Base-by-base conservation (phyloP, 2,329 filamentous ascomycete genomes). In the Ascochyta lentis region DNA sequence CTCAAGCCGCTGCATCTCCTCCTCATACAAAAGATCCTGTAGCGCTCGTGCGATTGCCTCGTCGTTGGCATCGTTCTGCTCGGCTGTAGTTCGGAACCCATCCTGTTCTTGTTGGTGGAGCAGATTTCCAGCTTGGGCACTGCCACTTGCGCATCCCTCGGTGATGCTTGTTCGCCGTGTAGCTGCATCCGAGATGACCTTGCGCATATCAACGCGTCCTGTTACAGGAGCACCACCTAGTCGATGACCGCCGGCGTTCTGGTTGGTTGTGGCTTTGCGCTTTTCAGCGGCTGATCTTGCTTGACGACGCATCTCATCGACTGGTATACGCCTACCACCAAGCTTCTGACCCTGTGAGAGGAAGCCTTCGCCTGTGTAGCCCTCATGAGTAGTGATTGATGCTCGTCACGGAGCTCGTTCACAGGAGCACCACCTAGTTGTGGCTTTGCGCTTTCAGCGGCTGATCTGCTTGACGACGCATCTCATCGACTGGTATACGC, bases 311-410 rank as follows among this genome's bases (percentile, higher is more conserved):
- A 89, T 88, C 76, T 96, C 93, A 19, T 89, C 81, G 55, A 85
- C 78, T n/a, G 72, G 71, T 40, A 91, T 81, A 38, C 77, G 78
- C 56, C 74, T 76, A 54, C 77, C 77, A 49, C 93, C 93, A 0
- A 97, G 83, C 10, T 85, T 85, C 15, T 86, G 85, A 1, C 93
- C 94, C 29, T 88, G 79, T 0, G 88, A 88, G 27, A 96, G 78
- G 76, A 97, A 97, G 0, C 90, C 90, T 75, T 96, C 92, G 12
- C 94, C 94, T 0, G 91, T 96, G 70, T 94, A 97, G 16, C 94
- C 94, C 71, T 95, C 55, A 86, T 79, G 10, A 87, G 70, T 6
- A 97, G 82, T 2, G 86, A 85, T 66, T 92, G 86, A 66, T 94
- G 88, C 76, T 97, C 93, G 54, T 94, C 90, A 19, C 94, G 87